Conservation (phyloP, 2,329 filamentous ascomycete genomes). For the Neofusicoccum parvum region DNA sequence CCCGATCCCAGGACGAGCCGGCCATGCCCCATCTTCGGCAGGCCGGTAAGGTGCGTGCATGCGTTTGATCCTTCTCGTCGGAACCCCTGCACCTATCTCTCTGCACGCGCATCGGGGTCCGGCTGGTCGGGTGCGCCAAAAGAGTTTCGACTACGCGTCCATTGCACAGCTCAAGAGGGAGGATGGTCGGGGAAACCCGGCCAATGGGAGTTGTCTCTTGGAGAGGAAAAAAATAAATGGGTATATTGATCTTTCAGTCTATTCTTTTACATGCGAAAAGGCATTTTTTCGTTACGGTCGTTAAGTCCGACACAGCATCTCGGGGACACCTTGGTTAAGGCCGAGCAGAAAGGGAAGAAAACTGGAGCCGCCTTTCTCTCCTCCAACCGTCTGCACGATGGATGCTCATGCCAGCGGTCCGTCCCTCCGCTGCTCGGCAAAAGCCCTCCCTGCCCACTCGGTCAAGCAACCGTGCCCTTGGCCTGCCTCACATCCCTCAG, state of each 20-base stretch:
- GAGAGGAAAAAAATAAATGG: neutral
- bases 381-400: neutral
- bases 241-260: neutral
- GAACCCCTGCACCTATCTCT: neutral
- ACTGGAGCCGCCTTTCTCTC: neutral
- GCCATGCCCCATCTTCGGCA: neutral
- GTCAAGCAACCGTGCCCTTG: conserved; percentile 29
- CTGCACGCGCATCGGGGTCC: too few relatives aligned
- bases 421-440: neutral
- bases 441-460: neutral
- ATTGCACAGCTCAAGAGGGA: too few relatives aligned
- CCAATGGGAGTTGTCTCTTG: too few relatives aligned
- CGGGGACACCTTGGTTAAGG: neutral
- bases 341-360: neutral
- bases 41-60: neutral
- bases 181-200: too few relatives aligned
- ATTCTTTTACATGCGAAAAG: neutral
- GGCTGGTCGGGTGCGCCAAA: too few relatives aligned
- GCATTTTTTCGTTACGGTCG: neutral
- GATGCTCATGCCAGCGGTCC: neutral
- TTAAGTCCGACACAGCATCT: neutral
- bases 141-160: too few relatives aligned
- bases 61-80: neutral
- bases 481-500: conserved; percentile 37
- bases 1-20: neutral